phyloP scores from a whole-genome alignment of 2,329 filamentous ascomycete species.

The Diplodia corticola region DNA sequence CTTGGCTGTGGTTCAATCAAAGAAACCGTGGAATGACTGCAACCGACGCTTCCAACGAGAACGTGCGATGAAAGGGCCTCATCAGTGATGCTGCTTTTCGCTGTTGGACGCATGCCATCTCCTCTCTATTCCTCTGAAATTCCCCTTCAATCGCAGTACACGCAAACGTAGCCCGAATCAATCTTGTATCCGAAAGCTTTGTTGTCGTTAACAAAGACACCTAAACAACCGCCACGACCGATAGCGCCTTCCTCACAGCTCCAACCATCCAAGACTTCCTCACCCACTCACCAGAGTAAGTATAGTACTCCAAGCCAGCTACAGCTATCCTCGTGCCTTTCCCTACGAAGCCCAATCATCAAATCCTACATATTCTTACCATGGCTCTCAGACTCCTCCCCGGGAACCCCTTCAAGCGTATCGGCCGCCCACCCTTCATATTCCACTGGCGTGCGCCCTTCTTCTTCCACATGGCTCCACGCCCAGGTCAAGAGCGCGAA shows the following conservation, averaged over 20 bases:
- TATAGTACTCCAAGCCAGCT: neutral
- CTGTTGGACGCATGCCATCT: neutral
- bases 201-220: neutral
- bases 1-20: neutral
- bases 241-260: neutral
- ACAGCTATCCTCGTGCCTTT: neutral
- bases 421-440: neutral
- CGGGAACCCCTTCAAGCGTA: neutral
- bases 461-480: neutral
- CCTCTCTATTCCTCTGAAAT: too few relatives aligned
- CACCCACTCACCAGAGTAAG: neutral
- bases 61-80: neutral
- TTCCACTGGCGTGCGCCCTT: neutral
- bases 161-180: neutral
- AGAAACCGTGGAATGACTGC: neutral
- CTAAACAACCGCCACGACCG: neutral
- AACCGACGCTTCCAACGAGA: neutral
- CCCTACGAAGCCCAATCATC: too few relatives aligned
- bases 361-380: neutral
- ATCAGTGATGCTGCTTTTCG: neutral
- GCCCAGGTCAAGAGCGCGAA: neutral
- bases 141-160: neutral
- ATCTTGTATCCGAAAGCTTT: neutral
- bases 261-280: neutral
- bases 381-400: neutral